phyloP scores from a whole-genome alignment of 805 yeast species.

The Candida tammaniensis region DNA sequence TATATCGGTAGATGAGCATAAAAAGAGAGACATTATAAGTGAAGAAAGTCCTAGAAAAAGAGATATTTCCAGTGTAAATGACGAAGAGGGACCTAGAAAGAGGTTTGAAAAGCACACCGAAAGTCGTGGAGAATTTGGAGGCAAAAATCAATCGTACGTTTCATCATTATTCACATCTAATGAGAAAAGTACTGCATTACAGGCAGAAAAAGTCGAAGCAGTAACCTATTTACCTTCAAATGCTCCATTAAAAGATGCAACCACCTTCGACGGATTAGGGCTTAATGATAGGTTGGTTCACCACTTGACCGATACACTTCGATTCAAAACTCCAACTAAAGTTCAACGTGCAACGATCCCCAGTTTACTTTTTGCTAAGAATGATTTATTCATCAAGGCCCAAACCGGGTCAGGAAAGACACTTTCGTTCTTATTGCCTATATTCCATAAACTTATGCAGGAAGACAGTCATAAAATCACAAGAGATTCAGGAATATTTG shows the following conservation, averaged over 20 bases:
- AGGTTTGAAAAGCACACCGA: conserved; percentile 44
- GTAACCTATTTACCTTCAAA: conserved; percentile 60
- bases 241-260: conserved; percentile 75
- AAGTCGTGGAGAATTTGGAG: conserved; percentile 51
- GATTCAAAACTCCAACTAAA: conserved; percentile 70
- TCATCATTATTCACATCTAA: conserved; percentile 73
- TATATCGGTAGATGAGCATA: conserved; percentile 17
- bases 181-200: conserved; percentile 54
- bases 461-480: conserved; percentile 38
- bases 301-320: conserved; percentile 56
- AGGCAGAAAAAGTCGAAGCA: conserved; percentile 37
- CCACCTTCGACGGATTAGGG: conserved; percentile 72
- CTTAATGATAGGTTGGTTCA: conserved; percentile 50
- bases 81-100: background rate
- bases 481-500: conserved; percentile 82
- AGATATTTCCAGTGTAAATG: background rate
- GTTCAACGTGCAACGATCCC: conserved; percentile 86
- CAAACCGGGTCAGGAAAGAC: conserved; percentile 99
- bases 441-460: conserved; percentile 67
- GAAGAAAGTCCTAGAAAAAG: background rate
- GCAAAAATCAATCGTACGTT: conserved; percentile 63
- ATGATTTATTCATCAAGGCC: conserved; percentile 86
- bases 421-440: conserved; percentile 80
- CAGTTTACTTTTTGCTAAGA: conserved; percentile 24
- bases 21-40: conserved; percentile 8